Evolutionary conservation across 345 rosid genomes (phyloP), one percentile per base, ranked within the genome.

Genomic region (Schrenkiella parvula): DNA sequence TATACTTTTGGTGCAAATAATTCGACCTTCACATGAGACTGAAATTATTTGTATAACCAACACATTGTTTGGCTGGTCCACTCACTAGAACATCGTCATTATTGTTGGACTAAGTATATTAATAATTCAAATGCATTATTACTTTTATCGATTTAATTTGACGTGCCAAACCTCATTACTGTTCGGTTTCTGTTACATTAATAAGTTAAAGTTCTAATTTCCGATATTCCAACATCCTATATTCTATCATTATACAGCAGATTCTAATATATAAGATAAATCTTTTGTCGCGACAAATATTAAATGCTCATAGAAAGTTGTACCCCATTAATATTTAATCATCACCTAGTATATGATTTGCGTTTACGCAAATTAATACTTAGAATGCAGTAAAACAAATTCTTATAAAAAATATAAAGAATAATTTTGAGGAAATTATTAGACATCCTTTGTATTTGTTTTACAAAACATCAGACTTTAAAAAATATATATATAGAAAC

Each of bases 21-120:
- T 64, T 64, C 32, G 41, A 73, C 46, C 14, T 35, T 34, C 76
- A 71, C 69, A 71, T 71, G 69, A 65, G 15, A 54, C 12, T 54
- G 65, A 54, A 44, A 64, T 57, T 73, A 73, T 64, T 43, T 65
- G 59, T 66, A 26, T 56, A 73, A 55, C 77, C 41, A 65, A 64
- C 66, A 73, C 66, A 64, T 73, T 55, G 70, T 56, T 73, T 56
- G 77, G 71, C 29, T 65, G 77, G 77, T 65, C 77, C 77, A 64
- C 77, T 65, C 41, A 44, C 42, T 34, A 35, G 48, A 44, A 64
- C 65, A 55, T 73, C 71, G 58, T 46, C 41, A 65, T 73, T 44
- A 73, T 73, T 65, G 71, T 18, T 56, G 32, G 70, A 6, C 44
- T 64, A 53, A 64, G 64, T 64, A 39, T 26, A 42, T 56, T 56